Evolutionary conservation across 352 stramenopile genomes (phyloP), one percentile per base, ranked within the genome.

Genomic region (Phytophthora colocasiae): DNA sequence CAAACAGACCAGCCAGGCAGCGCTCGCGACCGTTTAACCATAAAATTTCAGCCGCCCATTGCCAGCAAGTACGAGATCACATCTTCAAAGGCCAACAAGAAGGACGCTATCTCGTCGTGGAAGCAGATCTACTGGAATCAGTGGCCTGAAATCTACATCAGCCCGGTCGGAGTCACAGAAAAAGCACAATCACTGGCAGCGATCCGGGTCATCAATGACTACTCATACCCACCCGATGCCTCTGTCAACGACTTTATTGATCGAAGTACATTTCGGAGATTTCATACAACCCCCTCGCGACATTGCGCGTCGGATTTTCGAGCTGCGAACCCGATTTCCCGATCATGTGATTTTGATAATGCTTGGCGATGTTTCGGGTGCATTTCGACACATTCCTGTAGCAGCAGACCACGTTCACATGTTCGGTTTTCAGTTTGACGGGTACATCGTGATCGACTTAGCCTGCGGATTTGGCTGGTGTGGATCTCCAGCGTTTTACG

Each of bases 341-440:
- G 36, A 15, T 17, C 51, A 49, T 6, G 1, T 24, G 2, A 7
- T 58, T 3, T 12, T 58, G 2, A 49, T 58, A 22, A 49, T 49
- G 38, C 14, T 49, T 0, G 51, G 24, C 2, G 51, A 58, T 11
- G 38, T 58, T 0, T 39, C 36, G 4, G 45, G 38, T 8, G 51
- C 51, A 2, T 39, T 49, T 17, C 51, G 36, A 10, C 24, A 58
- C 22, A 36, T 49, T 12, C 51, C 38, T 2, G 9, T 58, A 4
- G 19, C 19, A 19, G 19, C 19, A 19, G 19, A 19, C 19, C 19
- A 19, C 19, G 19, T 19, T 19, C 19, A 45, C 46, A 59, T 73
- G 36, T 73, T 68, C 29, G 50, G 45, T 11, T 57, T 62, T n/a
- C 51, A 15, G 7, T 69, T 69, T 24, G 60, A 56, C n/a, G 38